Base-by-base conservation (phyloP, 23 red algal species). In the Cyanidioschyzon merolae region DNA sequence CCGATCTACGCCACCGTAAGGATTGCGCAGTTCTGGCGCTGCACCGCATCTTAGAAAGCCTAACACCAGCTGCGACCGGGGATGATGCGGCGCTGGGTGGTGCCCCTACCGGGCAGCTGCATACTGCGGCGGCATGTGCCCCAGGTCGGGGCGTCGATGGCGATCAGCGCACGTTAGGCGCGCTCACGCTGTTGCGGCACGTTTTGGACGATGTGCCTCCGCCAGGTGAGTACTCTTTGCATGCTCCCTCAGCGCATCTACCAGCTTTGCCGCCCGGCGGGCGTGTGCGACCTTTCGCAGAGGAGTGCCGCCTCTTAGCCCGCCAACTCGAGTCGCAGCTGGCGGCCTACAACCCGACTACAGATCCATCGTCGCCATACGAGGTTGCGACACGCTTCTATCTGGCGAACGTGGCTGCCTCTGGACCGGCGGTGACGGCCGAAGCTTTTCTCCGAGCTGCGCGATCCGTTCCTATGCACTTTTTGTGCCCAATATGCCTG, bases 21-120 rank as follows among this genome's bases (percentile, higher is more conserved):
- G 63, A 71, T 32, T 71, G 63, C 63, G 63, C 63, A 35, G n/a
- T 71, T 7, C 32, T 71, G 63, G 63, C 63, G 12, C 63, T 71
- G 63, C 30, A 71, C 29, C 45, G 45, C 45, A 21, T 21, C 12
- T 54, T 21, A 7, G 21, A 54, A 21, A 7, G 45, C 7, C n/a
- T n/a, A n/a, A n/a, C n/a, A n/a, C n/a, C n/a, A n/a, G 45, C 45
- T 7, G 45, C 12, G 21, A 7, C 21, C 12, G 12, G 12, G 7
- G 7, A 15, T 3, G 30, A 32, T 32, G 29, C 16, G 63, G n/a
- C 63, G 29, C 3, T 3, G 32, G 12, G 16, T 15, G 12, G 12
- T 27, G 32, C 16, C 29, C n/a, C 32, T 7, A 7, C 3, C 7
- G 21, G 63, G 16, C 63, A 35, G 63, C 16, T 25, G 12, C 29